Base-by-base conservation (phyloP, 768 basidiomycete species). In the Sistotremastrum niveocremeum region DNA sequence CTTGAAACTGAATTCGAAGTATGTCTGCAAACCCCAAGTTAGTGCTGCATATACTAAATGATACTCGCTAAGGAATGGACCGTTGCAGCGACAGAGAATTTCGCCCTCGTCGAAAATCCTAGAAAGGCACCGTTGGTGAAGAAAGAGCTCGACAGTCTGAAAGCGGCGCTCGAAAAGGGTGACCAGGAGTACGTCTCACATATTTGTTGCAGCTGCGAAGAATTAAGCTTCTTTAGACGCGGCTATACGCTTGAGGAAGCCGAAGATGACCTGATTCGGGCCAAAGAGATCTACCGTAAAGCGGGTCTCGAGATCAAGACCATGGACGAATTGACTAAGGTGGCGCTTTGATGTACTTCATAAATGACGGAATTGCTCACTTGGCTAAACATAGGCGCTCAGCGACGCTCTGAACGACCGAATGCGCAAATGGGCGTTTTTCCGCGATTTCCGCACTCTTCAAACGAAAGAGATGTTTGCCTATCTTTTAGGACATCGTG, bases 361-460 rank as follows among this genome's bases (percentile, higher is more conserved):
- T 28, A 30, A 10, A 49, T 11, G 29, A 41, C 20, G 6, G 5
- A 31, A 6, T 9, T 32, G 7, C 33, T 34, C 31, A 7, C 30
- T 40, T 10, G 9, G 28, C 6, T 38, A 30, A 20, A 10, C 34
- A 3, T 46, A 93, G 88, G 72, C 74, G 29, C 69, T 94, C 41
- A 75, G 70, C 52, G 58, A 69, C 4, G 83, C 89, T 0, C 69
- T 91, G 36, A 61, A 72, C 20, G 57, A 67, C 9, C 86, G 93
- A 20, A 62, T 82, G 46, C 60, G 66, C 11, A 76, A 76, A 54
- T 97, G 94, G 93, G 75, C 84, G 46, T 79, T 85, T 46, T 93
- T 93, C 69, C 77, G 93, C 44, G 72, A 77, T 7, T 83, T 88
- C 55, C 91, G 91, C 51, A 84, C 89, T n/a, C 67, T 89, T 31